Percentiles rank a stretch among this genome's conserved stretches.
Evolutionary conservation across 352 stramenopile genomes (phyloP).

Genomic region (Globisporangium megalacanthum): DNA sequence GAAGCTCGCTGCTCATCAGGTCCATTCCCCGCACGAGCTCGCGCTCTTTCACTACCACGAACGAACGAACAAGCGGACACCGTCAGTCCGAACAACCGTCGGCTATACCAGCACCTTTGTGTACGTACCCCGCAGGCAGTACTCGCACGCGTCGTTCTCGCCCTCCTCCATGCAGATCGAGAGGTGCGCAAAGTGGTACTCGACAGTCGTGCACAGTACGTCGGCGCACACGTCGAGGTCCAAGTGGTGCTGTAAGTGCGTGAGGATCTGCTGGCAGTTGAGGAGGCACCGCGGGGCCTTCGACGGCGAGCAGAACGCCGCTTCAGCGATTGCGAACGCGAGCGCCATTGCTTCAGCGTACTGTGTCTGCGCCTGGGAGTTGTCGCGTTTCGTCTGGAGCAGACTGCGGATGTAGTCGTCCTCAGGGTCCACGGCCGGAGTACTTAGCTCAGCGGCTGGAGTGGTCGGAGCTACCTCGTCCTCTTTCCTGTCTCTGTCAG

Average conservation of each 20-base stretch:
- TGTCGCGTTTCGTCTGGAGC: conserved; percentile 7
- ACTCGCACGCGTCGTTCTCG: conserved; percentile 36
- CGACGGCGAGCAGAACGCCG: conserved; percentile 44
- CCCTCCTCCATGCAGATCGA: conserved; percentile 36
- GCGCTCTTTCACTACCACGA: conserved; percentile 32
- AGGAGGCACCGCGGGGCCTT: conserved; percentile 49
- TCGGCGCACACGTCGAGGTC: conserved; percentile 49
- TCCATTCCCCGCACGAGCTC: conserved; percentile 39
- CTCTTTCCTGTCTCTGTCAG: too few relatives aligned
- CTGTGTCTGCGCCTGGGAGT: conserved; percentile 14
- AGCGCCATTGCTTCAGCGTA: conserved; percentile 40
- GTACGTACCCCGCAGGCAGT: conserved; percentile 34
- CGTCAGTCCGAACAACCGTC: neutral
- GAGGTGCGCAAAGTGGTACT: conserved; percentile 56
- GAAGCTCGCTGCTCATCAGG: conserved; percentile 42
- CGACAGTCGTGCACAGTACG: conserved; percentile 44
- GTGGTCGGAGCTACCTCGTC: neutral
- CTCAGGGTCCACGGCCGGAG: neutral
- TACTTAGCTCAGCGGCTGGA: neutral
- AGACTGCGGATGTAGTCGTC: conserved; percentile 11
- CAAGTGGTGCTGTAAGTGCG: conserved; percentile 54
- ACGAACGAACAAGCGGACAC: neutral
- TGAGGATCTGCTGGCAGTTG: conserved; percentile 47
- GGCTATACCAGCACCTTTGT: too few relatives aligned
- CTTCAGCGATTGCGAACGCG: conserved; percentile 53